Conservation (phyloP, 805 yeast genomes). For the Spathaspora girioi region DNA sequence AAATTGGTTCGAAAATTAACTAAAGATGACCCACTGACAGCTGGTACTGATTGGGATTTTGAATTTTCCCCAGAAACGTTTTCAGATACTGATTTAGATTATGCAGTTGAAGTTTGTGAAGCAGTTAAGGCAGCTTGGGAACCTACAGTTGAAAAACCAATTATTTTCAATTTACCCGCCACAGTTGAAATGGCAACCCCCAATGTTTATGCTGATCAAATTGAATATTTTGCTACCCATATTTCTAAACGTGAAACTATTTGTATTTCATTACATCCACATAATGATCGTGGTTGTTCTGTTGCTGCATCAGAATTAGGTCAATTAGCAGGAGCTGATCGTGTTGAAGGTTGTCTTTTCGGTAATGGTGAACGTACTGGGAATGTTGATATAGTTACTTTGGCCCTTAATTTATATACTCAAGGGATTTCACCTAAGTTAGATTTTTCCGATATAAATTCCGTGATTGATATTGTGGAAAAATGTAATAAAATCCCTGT, state of each 20-base stretch:
- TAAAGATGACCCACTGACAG: slow-evolving; percentile 56
- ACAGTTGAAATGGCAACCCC: slow-evolving; percentile 83
- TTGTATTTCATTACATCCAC: slow-evolving; percentile 76
- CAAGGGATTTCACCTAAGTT: slow-evolving; percentile 71
- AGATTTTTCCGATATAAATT: slow-evolving; percentile 65
- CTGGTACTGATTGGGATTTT: slow-evolving; percentile 63
- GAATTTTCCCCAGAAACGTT: slow-evolving; percentile 83
- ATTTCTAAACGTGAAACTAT: slow-evolving; percentile 66
- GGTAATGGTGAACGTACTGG: slow-evolving; percentile 91
- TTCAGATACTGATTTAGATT: slow-evolving; percentile 65
- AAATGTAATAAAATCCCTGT: slow-evolving; percentile 79
- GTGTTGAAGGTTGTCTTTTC: slow-evolving; percentile 81
- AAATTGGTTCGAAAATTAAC: slow-evolving; percentile 62
- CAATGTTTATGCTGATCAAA: slow-evolving; percentile 80
- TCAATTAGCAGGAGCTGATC: slow-evolving; percentile 80
- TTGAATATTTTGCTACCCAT: slow-evolving; percentile 64
- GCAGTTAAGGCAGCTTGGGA: slow-evolving; percentile 75
- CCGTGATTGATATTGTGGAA: slow-evolving; percentile 70
- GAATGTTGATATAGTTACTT: slow-evolving; percentile 76
- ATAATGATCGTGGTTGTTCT: slow-evolving; percentile 83
- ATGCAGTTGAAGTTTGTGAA: slow-evolving; percentile 62
- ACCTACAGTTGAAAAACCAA: slow-evolving; percentile 61
- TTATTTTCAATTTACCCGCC: slow-evolving; percentile 79
- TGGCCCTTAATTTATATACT: slow-evolving; percentile 73
- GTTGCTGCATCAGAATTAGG: slow-evolving; percentile 88